Conservation (phyloP, 2,329 filamentous ascomycete genomes). For the Botrytis porri region DNA sequence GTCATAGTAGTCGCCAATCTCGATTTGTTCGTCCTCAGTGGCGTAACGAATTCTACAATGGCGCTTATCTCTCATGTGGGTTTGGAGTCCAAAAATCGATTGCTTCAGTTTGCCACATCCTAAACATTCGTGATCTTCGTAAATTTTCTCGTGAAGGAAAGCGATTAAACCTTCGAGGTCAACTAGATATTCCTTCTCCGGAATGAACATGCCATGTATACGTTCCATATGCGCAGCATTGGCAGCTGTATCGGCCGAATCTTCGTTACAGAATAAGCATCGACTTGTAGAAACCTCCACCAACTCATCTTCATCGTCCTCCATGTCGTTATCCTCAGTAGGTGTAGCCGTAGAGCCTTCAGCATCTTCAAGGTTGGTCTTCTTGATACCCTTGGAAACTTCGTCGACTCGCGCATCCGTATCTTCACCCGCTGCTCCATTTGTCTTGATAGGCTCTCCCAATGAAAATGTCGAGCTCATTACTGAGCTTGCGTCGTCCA, state of each 20-base stretch:
- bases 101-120: slow-evolving; percentile 82
- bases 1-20: slow-evolving; percentile 95
- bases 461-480: slow-evolving; percentile 90
- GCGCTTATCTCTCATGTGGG: slow-evolving; percentile 94
- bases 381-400: slow-evolving; percentile 74
- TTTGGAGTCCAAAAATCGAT: slow-evolving; percentile 78
- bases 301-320: slow-evolving; percentile 45
- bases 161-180: slow-evolving; percentile 78
- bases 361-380: slow-evolving; percentile 50
- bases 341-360: slow-evolving; percentile 30
- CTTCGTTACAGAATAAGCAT: slow-evolving; percentile 91
- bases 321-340: slow-evolving; percentile 46
- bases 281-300: slow-evolving; percentile 39
- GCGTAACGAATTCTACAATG: slow-evolving; percentile 97
- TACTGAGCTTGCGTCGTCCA: slow-evolving; percentile 74
- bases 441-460: slow-evolving; percentile 62
- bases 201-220: slow-evolving; percentile 93
- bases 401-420: slow-evolving; percentile 73
- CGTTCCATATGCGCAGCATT: slow-evolving; percentile 89
- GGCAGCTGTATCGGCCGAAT: slow-evolving; percentile 70
- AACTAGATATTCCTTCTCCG: slow-evolving; percentile 79
- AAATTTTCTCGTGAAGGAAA: slow-evolving; percentile 76
- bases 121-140: slow-evolving; percentile 78
- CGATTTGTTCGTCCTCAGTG: slow-evolving; percentile 83
- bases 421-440: slow-evolving; percentile 58